Evolutionary conservation across 1,139 yeast species (phyloP), one percentile per base, ranked within the genome.

Genomic region (Scheffersomyces quercinus): DNA sequence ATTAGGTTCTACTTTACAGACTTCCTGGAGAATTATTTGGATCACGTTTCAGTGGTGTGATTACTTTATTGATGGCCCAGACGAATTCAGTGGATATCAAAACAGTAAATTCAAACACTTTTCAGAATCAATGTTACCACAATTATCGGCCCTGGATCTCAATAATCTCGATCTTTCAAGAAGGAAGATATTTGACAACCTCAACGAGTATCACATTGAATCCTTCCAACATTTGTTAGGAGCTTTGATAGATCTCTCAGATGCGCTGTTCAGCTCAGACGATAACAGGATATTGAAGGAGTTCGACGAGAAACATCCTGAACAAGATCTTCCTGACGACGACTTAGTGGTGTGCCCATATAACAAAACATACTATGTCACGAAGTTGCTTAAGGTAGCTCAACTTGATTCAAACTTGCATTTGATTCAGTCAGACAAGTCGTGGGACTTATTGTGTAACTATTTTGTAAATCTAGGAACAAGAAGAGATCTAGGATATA

Each of bases 41-140:
- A 74, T 79, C 9, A 78, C 95, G 0, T 71, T 91, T 43, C 96
- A 88, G 65, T 79, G 96, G 96, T 71, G 82, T 50, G 77, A 82
- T 54, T 79, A 81, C 64, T 77, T 72, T 58, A 52, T 85, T 33
- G 70, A 82, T 55, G 90, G 93, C 0, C 82, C 86, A 1, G 81
- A 86, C 29, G 71, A 71, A 36, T 66, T 52, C 42, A 64, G 67
- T 47, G 63, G 63, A 7, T 47, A 38, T 41, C 38, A 39, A 20
- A 58, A 55, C 37, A 51, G 50, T 38, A 62, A 58, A 35, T 48
- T 48, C 37, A 61, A 55, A 28, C 49, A 46, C 31, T 45, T 50
- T 14, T 52, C 59, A 3, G 67, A 64, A 11, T 50, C 53, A 3
- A 47, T 50, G 47, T 37, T 53, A 16, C 65, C 70, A 1, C 63